Conservation (phyloP, 192 early-diverging fungal genomes). For the Gamsiella multidivaricata region DNA sequence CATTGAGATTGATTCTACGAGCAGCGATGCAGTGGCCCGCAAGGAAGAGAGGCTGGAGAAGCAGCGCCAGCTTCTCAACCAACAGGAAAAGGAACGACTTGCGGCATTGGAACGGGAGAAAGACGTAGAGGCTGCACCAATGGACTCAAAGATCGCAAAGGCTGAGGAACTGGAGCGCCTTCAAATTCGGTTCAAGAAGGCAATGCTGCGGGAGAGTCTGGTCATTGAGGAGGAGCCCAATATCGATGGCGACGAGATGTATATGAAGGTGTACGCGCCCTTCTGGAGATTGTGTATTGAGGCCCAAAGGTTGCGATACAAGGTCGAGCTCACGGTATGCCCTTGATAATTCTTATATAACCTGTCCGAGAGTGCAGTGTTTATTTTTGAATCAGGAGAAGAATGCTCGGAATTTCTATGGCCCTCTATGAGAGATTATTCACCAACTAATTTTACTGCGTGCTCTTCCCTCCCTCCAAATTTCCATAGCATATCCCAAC, state of each 20-base stretch:
- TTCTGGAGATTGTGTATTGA: conserved; percentile 56
- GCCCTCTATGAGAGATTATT: no score
- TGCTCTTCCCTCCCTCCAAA: background rate
- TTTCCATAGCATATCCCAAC: conserved; percentile 26
- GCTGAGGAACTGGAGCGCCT: conserved; percentile 19
- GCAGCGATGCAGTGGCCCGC: conserved; percentile 11
- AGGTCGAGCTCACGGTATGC: conserved; percentile 50
- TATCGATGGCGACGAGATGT: conserved; percentile 52
- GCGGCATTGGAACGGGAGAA: background rate
- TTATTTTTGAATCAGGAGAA: background rate
- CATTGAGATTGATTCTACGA: conserved; percentile 23
- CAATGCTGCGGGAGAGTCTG: conserved; percentile 48
- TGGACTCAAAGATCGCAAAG: conserved; percentile 19
- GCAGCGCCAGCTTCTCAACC: background rate
- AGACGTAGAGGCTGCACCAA: conserved; percentile 21
- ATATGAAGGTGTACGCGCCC: conserved; percentile 55
- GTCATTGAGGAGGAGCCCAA: conserved; percentile 54
- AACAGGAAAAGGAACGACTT: conserved; percentile 1
- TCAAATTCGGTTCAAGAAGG: conserved; percentile 52
- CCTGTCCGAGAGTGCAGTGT: background rate
- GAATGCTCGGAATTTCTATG: background rate
- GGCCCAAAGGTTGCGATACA: conserved; percentile 50
- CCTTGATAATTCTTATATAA: background rate
- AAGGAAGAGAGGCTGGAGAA: conserved; percentile 5
- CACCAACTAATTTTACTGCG: conserved; percentile 1